Evolutionary conservation across 1,284 basidiomycete species (phyloP), one percentile per base, ranked within the genome.

Genomic region (Naganishia cerealis): DNA sequence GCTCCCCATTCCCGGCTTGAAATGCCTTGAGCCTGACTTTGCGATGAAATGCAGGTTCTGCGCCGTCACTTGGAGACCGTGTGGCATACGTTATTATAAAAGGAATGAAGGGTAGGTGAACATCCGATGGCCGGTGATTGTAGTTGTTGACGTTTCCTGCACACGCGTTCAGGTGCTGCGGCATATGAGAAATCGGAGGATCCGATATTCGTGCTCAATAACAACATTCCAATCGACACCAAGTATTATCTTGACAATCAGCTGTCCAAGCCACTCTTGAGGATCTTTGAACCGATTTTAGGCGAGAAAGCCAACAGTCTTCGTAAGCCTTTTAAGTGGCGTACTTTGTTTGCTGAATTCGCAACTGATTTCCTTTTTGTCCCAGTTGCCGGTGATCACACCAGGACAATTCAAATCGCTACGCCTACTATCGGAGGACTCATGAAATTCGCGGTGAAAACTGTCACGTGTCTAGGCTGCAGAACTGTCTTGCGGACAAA

Each of bases 151-250:
- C 39, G 4, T 46, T 56, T 18, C 57, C 24, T 8, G 56, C 18
- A 57, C 26, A 40, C n/a, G 15, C 24, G 5, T 29, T 12, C 70
- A 91, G 91, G 92, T 73, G 94, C 94, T 33, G 92, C 93, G n/a
- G 94, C 94, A 18, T 98, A 95, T 73, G 94, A 97, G 77, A 96
- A 96, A 79, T 95, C 94, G 0, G 94, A 98, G 77, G 94, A 97
- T 76, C 94, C 94, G 0, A 85, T 98, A 66, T 97, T 92, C 74
- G 94, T 97, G 8, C 85, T 98, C 24, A 94, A 97, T 79, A 92
- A 98, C 80, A 98, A 92, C 76, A 87, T 98, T 50, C 94, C 94
- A 0, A 94, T 98, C 69, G 94, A 98, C 77, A 97, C 94, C 2
- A 90, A 91, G 75, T 96, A 98, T 77, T 98, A 97, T 76, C 86